Evolutionary conservation across 345 rosid genomes (phyloP).

Genomic region (Ricinus communis): DNA sequence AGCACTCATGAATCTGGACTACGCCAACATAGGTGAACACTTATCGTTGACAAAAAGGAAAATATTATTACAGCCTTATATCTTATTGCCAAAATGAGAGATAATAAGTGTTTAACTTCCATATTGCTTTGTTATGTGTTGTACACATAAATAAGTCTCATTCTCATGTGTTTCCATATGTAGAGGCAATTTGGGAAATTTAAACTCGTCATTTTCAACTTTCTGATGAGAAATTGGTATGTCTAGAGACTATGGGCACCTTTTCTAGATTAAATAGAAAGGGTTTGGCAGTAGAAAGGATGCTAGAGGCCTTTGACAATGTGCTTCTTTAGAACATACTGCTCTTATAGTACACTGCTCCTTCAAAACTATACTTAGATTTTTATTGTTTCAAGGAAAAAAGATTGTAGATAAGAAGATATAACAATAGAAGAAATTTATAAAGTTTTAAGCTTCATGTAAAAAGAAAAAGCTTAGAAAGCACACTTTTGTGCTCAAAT

Average conservation of each 20-base stretch:
- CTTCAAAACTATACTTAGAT: neutral
- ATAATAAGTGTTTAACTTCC: too few relatives aligned
- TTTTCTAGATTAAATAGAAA: too few relatives aligned
- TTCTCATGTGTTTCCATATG: neutral
- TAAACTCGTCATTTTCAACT: neutral
- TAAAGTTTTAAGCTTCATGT: neutral
- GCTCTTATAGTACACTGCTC: neutral
- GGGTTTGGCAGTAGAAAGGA: too few relatives aligned
- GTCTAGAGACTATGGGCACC: too few relatives aligned
- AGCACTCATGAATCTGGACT: neutral
- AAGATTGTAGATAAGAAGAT: neutral
- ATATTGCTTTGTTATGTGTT: neutral
- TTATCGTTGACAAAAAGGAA: neutral
- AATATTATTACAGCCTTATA: too few relatives aligned
- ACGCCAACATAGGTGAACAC: neutral
- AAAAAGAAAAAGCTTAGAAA: constrained; percentile 5
- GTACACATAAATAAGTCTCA: neutral
- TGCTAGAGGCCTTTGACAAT: neutral
- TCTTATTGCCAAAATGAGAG: too few relatives aligned
- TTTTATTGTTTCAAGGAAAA: neutral
- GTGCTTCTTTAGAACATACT: neutral
- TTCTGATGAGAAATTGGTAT: neutral
- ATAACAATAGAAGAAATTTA: too few relatives aligned
- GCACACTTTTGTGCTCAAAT: neutral
- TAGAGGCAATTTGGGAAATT: too few relatives aligned